Evolutionary conservation across 208 protist species (phyloP).

Genomic region (Leishmania major): DNA sequence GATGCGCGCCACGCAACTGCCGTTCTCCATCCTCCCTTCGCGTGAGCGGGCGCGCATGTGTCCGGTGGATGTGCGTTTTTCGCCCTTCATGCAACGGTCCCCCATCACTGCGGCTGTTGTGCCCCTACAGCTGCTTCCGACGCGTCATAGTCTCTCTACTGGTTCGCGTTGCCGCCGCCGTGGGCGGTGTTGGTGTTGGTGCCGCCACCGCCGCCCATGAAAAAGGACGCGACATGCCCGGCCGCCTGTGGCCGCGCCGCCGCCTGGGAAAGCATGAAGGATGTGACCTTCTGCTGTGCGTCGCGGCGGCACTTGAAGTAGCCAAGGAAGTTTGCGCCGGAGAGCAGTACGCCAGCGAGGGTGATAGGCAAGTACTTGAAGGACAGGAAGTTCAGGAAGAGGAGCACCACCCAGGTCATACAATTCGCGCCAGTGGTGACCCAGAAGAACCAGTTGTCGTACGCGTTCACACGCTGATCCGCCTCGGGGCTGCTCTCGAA

Average conservation of each 20-base stretch:
- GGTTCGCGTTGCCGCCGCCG: not conserved
- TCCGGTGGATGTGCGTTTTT: not conserved
- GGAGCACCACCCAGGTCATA: conserved; percentile 61
- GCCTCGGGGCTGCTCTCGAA: conserved; percentile 91
- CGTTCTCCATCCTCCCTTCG: not conserved
- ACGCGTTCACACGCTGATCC: conserved; percentile 67
- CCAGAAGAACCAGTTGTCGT: conserved; percentile 91
- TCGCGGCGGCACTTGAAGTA: conserved; percentile 88
- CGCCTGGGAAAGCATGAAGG: conserved; percentile 65
- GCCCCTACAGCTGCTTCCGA: not conserved
- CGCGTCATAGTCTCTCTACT: not conserved
- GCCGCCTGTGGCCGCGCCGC: conserved; percentile 49
- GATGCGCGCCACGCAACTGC: not conserved
- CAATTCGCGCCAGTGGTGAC: conserved; percentile 48
- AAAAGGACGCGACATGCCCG: conserved; percentile 41
- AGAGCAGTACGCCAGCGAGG: conserved; percentile 56
- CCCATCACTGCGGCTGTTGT: not conserved
- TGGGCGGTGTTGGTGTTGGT: not conserved
- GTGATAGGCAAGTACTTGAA: conserved; percentile 66
- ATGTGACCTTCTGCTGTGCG: conserved; percentile 58
- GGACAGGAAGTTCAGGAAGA: conserved; percentile 78
- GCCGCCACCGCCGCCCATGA: conserved; percentile 15
- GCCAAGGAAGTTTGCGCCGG: conserved; percentile 72
- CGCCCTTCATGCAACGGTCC: not conserved
- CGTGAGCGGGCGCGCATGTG: not conserved